A percentile compares a stretch with the other conserved stretches of the same genome.
Conservation (phyloP, 805 yeast species). For the Zygotorulaspora danielsina region DNA sequence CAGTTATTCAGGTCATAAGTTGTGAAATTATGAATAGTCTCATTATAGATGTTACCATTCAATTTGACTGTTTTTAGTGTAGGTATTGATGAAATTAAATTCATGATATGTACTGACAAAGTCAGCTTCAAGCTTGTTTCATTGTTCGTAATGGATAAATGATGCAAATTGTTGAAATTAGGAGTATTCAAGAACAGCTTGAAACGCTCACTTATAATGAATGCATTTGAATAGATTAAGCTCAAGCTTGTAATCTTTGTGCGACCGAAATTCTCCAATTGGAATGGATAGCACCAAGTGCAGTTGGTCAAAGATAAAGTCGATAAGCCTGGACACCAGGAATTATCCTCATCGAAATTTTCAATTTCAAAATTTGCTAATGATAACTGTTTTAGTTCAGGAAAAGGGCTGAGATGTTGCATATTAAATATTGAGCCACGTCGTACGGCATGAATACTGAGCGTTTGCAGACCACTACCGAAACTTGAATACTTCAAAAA, state of each 20-base stretch:
- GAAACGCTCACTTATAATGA: conserved; percentile 38
- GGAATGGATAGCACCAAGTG: conserved; percentile 56
- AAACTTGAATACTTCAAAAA: conserved; percentile 34
- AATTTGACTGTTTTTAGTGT: conserved; percentile 29
- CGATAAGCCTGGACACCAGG: conserved; percentile 22
- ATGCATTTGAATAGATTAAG: conserved; percentile 32
- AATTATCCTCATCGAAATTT: conserved; percentile 37
- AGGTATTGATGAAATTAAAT: conserved; percentile 34
- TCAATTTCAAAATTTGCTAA: conserved; percentile 42
- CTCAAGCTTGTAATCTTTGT: conserved; percentile 24
- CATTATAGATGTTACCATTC: conserved; percentile 35
- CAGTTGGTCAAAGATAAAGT: conserved; percentile 41
- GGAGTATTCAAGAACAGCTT: conserved; percentile 31
- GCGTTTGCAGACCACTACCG: conserved; percentile 12
- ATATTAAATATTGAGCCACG: conserved; percentile 38
- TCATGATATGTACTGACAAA: conserved; percentile 33
- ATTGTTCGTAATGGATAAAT: conserved; percentile 31
- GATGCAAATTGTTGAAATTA: conserved; percentile 24
- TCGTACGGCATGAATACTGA: conserved; percentile 24
- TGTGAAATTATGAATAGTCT: conserved; percentile 32
- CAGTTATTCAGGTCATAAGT: conserved; percentile 28
- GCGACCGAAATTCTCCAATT: conserved; percentile 34
- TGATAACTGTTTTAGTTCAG: conserved; percentile 33
- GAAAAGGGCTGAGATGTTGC: conserved; percentile 41
- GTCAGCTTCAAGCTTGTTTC: conserved; percentile 30